Evolutionary conservation across 2,329 filamentous ascomycete genomes (phyloP), one percentile per base, ranked within the genome.

Genomic region (Exophiala spinifera): DNA sequence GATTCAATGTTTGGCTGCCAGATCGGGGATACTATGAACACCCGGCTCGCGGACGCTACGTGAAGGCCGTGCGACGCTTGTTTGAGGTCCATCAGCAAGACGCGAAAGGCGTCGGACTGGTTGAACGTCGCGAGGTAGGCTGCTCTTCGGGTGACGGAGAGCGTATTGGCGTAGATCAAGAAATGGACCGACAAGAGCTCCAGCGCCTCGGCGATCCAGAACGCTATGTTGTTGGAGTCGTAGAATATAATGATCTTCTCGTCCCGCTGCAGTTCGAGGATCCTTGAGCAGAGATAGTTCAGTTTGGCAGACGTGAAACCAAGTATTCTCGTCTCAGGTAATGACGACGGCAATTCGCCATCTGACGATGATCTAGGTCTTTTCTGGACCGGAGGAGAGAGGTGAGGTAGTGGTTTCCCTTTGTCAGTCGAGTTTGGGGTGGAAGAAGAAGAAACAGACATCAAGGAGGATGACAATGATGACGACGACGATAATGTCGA

Each of bases 241-340:
- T 96, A 96, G 69, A 97, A 97, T 8, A 96, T 81, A 49, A 96
- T 83, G 3, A 95, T 94, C 70, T 96, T 95, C 65, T 96, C 91
- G 0, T 79, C 72, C 1, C 77, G 70, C 49, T 94, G 83, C 57
- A 91, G 77, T 49, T 80, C 75, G 4, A 85, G 70, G 11, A 96
- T 84, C 28, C 82, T 79, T 50, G 91, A 86, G 15, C 96, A 74
- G 4, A 96, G 75, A 65, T 96, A 96, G 2, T 88, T 91, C 2
- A 96, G 76, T 69, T 97, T 97, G 0, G 88, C 84, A 0, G 91
- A 96, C 0, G 85, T 83, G 0, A 91, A 96, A 3, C 89, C 90
- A n/a, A 88, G 73, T 17, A 95, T 76, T 50, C 72, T 79, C 0
- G 87, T 82, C 31, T 76, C 69, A 8, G 78, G 74, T 14, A 94